Evolutionary conservation across 2,329 filamentous ascomycete species (phyloP).

Genomic region (Sclerotinia glacialis): DNA sequence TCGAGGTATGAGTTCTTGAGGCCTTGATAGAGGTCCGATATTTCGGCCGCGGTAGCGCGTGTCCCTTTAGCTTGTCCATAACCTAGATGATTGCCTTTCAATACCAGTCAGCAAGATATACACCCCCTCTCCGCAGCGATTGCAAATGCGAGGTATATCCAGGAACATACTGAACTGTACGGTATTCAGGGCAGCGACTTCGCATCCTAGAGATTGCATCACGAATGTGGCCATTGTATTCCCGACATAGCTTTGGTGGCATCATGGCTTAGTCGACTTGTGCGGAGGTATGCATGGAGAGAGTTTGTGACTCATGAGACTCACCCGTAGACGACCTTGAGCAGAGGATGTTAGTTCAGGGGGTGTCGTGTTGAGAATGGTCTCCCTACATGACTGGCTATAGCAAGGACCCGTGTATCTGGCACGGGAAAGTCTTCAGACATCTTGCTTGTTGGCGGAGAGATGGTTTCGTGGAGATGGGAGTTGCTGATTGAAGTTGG

Average conservation of each 20-base stretch:
- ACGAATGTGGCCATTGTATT: slow-evolving; percentile 97
- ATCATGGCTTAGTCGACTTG: slow-evolving; percentile 25
- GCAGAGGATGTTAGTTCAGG: slow-evolving; percentile 34
- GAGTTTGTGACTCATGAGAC: slow-evolving; percentile 38
- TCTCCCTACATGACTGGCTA: slow-evolving; percentile 86
- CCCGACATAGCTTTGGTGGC: slow-evolving; percentile 74
- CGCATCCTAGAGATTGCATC: slow-evolving; percentile 89
- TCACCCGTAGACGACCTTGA: slow-evolving; percentile 72
- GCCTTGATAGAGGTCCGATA: slow-evolving; percentile 79
- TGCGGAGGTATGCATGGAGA: not conserved
- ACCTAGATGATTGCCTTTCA: slow-evolving; percentile 85
- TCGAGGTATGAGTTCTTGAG: slow-evolving; percentile 80
- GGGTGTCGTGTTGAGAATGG: slow-evolving; percentile 22
- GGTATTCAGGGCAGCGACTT: slow-evolving; percentile 91
- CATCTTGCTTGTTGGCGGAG: slow-evolving; percentile 26
- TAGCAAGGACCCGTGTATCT: slow-evolving; percentile 70
- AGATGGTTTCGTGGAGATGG: not conserved
- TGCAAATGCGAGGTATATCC: not conserved
- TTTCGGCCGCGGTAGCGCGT: slow-evolving; percentile 75
- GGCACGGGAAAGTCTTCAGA: slow-evolving; percentile 45
- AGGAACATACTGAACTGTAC: slow-evolving; percentile 84
- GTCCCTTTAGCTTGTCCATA: slow-evolving; percentile 88
- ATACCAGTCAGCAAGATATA: slow-evolving; percentile 15
- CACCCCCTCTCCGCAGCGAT: slow-evolving; percentile 5
- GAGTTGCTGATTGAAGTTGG: not conserved